These are phyloP conservation scores for Diaporthe humulicola DNA, from an alignment of 2,329 filamentous ascomycete genomes.

Conservation along the genomic window DNA sequence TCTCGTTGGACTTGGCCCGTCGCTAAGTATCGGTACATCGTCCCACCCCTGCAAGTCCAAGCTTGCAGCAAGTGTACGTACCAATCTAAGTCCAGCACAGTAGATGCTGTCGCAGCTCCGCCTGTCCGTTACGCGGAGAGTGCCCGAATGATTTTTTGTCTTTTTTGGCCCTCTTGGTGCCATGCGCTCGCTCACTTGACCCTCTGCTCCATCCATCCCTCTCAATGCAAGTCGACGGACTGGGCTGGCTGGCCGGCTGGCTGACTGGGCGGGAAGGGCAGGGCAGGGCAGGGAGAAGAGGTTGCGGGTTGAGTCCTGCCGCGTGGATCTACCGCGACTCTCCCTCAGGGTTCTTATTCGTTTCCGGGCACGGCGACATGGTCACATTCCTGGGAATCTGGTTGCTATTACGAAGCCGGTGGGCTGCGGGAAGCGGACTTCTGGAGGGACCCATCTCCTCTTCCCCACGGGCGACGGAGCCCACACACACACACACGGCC, in stretches of 20 bases:
- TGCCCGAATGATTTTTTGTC: neutral
- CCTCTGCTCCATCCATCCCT: neutral
- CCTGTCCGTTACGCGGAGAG: slow-evolving; percentile 24
- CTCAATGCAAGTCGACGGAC: slow-evolving; percentile 15
- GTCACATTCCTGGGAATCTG: slow-evolving; percentile 15
- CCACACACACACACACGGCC: slow-evolving; percentile 15
- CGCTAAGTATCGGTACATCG: slow-evolving; percentile 21
- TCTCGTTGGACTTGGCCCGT: slow-evolving; percentile 29
- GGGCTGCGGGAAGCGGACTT: slow-evolving; percentile 23
- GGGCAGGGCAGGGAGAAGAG: too few relatives aligned
- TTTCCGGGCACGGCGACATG: slow-evolving; percentile 12
- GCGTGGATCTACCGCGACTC: slow-evolving; percentile 26
- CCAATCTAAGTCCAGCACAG: neutral
- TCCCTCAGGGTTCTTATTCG: slow-evolving; percentile 27
- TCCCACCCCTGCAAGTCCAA: slow-evolving; percentile 8
- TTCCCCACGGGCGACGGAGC: slow-evolving; percentile 35
- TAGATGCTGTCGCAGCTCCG: slow-evolving; percentile 12
- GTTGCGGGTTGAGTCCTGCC: neutral
- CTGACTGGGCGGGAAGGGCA: neutral
- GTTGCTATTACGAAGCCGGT: slow-evolving; percentile 27
- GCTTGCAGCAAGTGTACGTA: neutral
- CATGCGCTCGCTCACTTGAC: slow-evolving; percentile 28
- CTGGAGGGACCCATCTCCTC: slow-evolving; percentile 14
- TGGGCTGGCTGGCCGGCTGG: slow-evolving; percentile 6
- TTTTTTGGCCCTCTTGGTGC: slow-evolving; percentile 9